Evolutionary conservation across 305 asterid genomes (phyloP).

Genomic region (Andrographis paniculata): DNA sequence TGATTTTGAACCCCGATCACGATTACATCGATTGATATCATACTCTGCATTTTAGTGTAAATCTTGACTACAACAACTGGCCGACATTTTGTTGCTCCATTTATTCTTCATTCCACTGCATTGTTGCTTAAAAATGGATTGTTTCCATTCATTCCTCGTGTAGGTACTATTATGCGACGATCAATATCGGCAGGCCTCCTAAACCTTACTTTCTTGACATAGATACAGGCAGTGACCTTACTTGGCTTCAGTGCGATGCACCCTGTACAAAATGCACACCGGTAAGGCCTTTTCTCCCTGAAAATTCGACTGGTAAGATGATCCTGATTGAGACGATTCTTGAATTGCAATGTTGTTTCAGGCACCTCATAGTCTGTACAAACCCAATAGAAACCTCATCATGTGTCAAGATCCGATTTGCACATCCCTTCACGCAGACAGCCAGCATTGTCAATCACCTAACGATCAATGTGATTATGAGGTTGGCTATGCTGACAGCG

Average conservation of each 20-base stretch:
- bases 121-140: background rate
- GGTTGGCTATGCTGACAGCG: slow-evolving; percentile 71
- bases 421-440: slow-evolving; percentile 34
- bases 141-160: slow-evolving; percentile 10
- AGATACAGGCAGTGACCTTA: slow-evolving; percentile 71
- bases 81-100: background rate
- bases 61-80: too few species aligned
- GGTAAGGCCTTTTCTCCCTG: slow-evolving; percentile 21
- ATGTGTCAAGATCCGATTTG: slow-evolving; percentile 64
- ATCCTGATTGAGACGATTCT: slow-evolving; percentile 14
- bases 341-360: slow-evolving; percentile 24
- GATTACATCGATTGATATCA: too few species aligned
- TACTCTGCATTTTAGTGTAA: too few species aligned
- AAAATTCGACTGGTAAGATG: slow-evolving; percentile 6
- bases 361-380: slow-evolving; percentile 87
- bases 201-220: slow-evolving; percentile 55
- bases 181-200: slow-evolving; percentile 49
- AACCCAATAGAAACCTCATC: slow-evolving; percentile 48
- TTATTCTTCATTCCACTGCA: background rate
- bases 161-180: slow-evolving; percentile 51
- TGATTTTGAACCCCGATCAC: background rate
- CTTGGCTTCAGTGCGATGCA: slow-evolving; percentile 82
- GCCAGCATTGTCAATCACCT: slow-evolving; percentile 30
- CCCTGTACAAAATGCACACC: slow-evolving; percentile 57
- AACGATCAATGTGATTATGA: slow-evolving; percentile 86